Conservation (phyloP, 192 early-diverging fungal genomes). For the Neocallimastix lanati region DNA sequence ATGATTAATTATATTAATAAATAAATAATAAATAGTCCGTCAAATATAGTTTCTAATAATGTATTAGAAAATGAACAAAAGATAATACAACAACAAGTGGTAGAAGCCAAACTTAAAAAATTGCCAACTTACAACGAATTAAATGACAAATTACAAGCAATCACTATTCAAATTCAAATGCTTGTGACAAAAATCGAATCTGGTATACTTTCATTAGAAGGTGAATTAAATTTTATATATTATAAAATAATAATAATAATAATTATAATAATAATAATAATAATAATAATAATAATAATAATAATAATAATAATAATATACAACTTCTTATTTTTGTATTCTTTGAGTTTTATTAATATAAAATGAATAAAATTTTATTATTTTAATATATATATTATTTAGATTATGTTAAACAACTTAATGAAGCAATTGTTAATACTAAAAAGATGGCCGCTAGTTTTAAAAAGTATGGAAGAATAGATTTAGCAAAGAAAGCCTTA, state of each 20-base stretch:
- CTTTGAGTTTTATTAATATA: no score
- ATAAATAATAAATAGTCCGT: background rate
- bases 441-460: conserved; percentile 47
- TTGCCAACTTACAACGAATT: background rate
- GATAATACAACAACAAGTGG: background rate
- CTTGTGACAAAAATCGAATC: background rate
- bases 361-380: no score
- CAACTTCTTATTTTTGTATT: no score
- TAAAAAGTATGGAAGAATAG: conserved; percentile 38
- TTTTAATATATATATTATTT: conserved; percentile 7
- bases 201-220: background rate
- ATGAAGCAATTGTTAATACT: conserved; percentile 29
- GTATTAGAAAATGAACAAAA: background rate
- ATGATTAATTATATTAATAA: no score
- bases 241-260: no score
- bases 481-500: conserved; percentile 48
- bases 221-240: background rate
- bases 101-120: background rate
- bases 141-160: background rate
- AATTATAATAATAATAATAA: no score
- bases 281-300: no score
- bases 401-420: conserved; percentile 40
- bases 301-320: no score
- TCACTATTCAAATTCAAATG: background rate
- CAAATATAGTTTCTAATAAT: background rate